Evolutionary conservation across 805 yeast genomes (phyloP).

Genomic region (Dipodascus albidus): DNA sequence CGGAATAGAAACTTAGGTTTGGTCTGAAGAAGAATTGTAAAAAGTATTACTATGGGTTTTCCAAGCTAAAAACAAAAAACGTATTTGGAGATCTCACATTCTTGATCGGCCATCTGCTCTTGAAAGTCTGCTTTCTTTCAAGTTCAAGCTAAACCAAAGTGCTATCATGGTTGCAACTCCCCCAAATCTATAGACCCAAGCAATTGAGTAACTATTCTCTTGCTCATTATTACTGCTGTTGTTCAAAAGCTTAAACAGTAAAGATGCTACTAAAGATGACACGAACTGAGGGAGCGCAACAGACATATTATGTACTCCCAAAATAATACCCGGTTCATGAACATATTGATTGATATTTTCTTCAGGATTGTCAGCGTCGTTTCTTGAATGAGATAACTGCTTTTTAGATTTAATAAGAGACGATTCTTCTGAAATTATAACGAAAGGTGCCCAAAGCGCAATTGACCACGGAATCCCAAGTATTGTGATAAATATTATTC

Average conservation of each 20-base stretch:
- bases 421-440: constrained; percentile 46
- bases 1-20: too few species aligned
- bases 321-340: constrained; percentile 43
- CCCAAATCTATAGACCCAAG: constrained; percentile 48
- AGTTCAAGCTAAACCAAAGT: constrained; percentile 25
- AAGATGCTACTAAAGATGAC: constrained; percentile 37
- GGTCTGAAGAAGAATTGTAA: too few species aligned
- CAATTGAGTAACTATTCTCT: constrained; percentile 33
- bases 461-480: constrained; percentile 56
- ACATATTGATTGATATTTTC: constrained; percentile 24
- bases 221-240: constrained; percentile 6
- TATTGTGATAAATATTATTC: constrained; percentile 38
- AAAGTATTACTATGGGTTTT: too few species aligned
- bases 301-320: constrained; percentile 48
- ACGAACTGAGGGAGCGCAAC: constrained; percentile 48
- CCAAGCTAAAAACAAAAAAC: too few species aligned
- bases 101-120: too few species aligned
- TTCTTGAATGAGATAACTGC: constrained; percentile 10
- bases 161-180: constrained; percentile 42
- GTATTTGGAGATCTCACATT: too few species aligned
- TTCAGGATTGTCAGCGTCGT: constrained; percentile 3
- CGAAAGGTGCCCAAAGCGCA: constrained; percentile 59
- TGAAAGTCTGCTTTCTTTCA: neutral
- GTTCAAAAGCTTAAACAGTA: constrained; percentile 33
- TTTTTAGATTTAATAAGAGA: constrained; percentile 40